Percentiles rank a stretch among this genome's conserved stretches.
Evolutionary conservation across 139 green algal species (phyloP).

Genomic region (Picochlorum costavermella): DNA sequence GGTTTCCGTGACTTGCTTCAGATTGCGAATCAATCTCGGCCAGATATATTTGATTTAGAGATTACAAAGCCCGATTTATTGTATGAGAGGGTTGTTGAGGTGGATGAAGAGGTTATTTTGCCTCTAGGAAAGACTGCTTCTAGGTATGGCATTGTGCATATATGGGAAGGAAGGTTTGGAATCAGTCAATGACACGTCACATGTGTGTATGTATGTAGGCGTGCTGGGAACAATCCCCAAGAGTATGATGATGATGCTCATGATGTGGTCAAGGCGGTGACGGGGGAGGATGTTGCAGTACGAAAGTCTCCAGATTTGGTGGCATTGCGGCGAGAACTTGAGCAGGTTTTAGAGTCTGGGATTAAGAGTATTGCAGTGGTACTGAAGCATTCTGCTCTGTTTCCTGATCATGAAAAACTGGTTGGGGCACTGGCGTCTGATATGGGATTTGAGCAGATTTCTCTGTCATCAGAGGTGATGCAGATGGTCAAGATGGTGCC

Average conservation of each 20-base stretch:
- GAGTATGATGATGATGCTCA: not conserved
- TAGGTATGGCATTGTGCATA: not conserved
- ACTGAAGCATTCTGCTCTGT: constrained; percentile 88
- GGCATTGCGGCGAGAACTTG: constrained; percentile 29
- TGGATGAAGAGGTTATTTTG: constrained; percentile 78
- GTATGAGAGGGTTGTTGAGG: constrained; percentile 77
- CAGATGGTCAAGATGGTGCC: constrained; percentile 97
- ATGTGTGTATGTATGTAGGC: not conserved
- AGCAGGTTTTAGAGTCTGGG: constrained; percentile 53
- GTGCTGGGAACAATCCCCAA: not conserved
- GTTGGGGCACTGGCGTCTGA: constrained; percentile 48
- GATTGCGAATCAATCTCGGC: constrained; percentile 86
- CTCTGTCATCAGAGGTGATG: constrained; percentile 72
- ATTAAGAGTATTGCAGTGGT: constrained; percentile 83
- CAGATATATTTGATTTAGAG: constrained; percentile 86
- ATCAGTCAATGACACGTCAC: too few relatives aligned
- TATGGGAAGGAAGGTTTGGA: not conserved
- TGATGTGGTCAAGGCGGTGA: constrained; percentile 26
- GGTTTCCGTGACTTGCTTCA: constrained; percentile 90
- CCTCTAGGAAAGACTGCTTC: constrained; percentile 45
- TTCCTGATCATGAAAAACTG: constrained; percentile 31
- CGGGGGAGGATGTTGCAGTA: constrained; percentile 72
- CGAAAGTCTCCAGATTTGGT: constrained; percentile 48
- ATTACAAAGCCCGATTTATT: constrained; percentile 54
- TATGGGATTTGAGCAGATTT: constrained; percentile 69